phyloP scores from a whole-genome alignment of 106 monocot genomes.

The Allium cepa region DNA sequence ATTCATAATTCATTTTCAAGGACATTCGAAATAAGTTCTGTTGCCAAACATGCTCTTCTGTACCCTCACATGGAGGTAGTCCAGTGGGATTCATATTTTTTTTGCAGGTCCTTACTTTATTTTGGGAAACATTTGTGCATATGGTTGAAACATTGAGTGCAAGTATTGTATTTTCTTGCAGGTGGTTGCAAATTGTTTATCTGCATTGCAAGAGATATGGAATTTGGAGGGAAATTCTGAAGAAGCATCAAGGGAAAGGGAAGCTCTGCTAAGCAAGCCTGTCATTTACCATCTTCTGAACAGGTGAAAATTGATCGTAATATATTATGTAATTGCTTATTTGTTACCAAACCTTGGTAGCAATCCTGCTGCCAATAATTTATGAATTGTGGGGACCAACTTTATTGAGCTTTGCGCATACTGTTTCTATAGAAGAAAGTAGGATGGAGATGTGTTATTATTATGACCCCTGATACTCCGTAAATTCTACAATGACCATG shows the following conservation, averaged over 20 bases:
- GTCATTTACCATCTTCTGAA: constrained; percentile 76
- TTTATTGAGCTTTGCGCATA: too few relatives aligned
- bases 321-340: too few relatives aligned
- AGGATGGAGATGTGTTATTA: too few relatives aligned
- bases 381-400: neutral
- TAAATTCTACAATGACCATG: too few relatives aligned
- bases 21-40: too few relatives aligned
- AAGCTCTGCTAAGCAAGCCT: constrained; percentile 71
- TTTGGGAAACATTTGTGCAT: neutral
- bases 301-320: constrained; percentile 25
- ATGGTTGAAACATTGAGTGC: neutral
- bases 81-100: too few relatives aligned
- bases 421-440: too few relatives aligned
- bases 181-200: constrained; percentile 95
- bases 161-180: constrained; percentile 19
- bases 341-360: neutral
- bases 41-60: too few relatives aligned
- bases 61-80: too few relatives aligned
- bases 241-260: constrained; percentile 76
- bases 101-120: neutral
- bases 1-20: too few relatives aligned
- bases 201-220: constrained; percentile 89
- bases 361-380: neutral
- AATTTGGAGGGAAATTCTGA: constrained; percentile 60
- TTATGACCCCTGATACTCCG: too few relatives aligned